Conservation (phyloP, 371 early-diverging fungal genomes). For the Lichtheimia corymbifera region DNA sequence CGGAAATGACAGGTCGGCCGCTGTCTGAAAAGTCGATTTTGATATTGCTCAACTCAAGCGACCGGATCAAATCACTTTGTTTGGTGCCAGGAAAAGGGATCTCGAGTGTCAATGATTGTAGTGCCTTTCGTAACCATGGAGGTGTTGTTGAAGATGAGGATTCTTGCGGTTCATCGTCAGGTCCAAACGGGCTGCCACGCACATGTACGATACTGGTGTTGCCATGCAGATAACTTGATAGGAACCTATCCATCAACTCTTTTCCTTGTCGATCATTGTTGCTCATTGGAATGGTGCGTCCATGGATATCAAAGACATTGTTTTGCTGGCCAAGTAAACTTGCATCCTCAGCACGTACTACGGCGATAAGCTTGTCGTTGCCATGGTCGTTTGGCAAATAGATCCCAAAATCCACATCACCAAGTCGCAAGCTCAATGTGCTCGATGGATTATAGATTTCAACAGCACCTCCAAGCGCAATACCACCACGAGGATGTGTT, state of each 20-base stretch:
- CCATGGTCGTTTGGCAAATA: conserved; percentile 25
- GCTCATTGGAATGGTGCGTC: conserved; percentile 37
- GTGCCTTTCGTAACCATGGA: conserved; percentile 43
- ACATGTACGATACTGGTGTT: conserved; percentile 34
- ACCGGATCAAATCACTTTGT: conserved; percentile 41
- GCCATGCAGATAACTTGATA: conserved; percentile 44
- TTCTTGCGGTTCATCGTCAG: conserved; percentile 18
- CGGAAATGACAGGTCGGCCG: conserved; percentile 32
- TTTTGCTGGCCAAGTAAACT: conserved; percentile 33
- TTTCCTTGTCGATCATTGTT: conserved; percentile 17
- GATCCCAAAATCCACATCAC: conserved; percentile 51
- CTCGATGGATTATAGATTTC: conserved; percentile 49
- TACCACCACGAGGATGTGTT: conserved; percentile 41
- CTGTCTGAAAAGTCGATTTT: conserved; percentile 42
- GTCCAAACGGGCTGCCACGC: conserved; percentile 37
- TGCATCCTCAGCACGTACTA: conserved; percentile 41
- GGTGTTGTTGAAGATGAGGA: conserved; percentile 19
- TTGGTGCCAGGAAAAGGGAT: conserved; percentile 50
- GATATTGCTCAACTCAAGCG: conserved; percentile 33
- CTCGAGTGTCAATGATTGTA: conserved; percentile 27
- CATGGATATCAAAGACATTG: conserved; percentile 43
- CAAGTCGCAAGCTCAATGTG: conserved; percentile 37
- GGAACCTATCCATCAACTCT: conserved; percentile 30
- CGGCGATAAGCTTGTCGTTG: conserved; percentile 38
- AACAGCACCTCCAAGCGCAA: conserved; percentile 30